Conservation (phyloP, 345 rosid species). For the Citrus inodora region DNA sequence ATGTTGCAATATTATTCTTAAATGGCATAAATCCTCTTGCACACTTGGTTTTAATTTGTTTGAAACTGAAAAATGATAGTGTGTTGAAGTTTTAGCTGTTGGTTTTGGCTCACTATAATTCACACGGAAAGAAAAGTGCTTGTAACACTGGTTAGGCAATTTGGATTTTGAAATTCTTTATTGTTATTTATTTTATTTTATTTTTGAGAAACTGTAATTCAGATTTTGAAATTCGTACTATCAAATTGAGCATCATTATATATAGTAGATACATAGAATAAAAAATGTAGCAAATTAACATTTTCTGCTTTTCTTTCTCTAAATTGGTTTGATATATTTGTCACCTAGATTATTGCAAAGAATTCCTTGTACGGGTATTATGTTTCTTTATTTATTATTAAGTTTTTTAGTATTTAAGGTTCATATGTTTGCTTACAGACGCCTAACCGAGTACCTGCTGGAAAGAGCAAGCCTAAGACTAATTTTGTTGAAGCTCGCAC, state of each 20-base stretch:
- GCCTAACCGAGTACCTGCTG: conserved; percentile 36
- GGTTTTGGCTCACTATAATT: not conserved
- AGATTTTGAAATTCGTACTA: not conserved
- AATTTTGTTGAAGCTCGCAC: conserved; percentile 99
- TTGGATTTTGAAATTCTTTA: no score
- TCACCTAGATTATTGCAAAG: not conserved
- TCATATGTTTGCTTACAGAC: conserved; percentile 39
- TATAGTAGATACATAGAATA: not conserved
- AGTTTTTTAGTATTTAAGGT: not conserved
- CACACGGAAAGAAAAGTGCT: not conserved
- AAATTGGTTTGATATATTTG: not conserved
- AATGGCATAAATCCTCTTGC: not conserved
- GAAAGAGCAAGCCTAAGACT: conserved; percentile 81
- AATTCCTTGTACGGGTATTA: not conserved
- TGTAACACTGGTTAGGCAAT: not conserved
- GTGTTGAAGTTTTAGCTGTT: not conserved
- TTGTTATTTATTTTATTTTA: no score
- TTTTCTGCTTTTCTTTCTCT: not conserved
- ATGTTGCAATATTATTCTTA: not conserved
- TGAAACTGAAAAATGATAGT: not conserved
- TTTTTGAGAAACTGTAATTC: no score
- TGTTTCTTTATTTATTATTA: not conserved
- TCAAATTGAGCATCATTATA: not conserved
- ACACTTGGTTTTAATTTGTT: not conserved
- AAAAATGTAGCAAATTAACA: not conserved